Base-by-base conservation (phyloP, 2,329 filamentous ascomycete genomes). In the Fonsecaea nubica region DNA sequence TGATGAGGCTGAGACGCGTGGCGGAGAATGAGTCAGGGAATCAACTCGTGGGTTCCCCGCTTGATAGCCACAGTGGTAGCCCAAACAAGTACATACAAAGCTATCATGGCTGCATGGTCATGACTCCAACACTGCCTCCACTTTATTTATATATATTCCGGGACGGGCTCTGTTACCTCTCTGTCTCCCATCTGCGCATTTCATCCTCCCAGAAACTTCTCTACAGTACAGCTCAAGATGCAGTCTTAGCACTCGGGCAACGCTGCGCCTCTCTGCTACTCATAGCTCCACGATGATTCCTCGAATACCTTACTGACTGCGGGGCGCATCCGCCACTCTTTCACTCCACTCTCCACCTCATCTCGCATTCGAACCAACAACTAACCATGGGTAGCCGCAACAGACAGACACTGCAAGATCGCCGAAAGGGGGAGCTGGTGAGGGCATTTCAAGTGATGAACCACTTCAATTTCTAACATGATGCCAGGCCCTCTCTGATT, bases 391-490 rank as follows among this genome's bases (percentile, higher is more conserved):
- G 86, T 21, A 66, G 64, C 38, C 72, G 52, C 74, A 80, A 72
- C 77, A 91, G 89, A 77, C 85, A 89, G 75, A 86, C 89, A 65
- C 85, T 87, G 48, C 89, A 92, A 75, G 93, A 97, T 80, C 87
- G 91, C 78, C 90, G 92, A 72, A 92, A 92, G 81, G 93, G 93
- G 72, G 93, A 97, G 81, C 88, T 91, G 68, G 92, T 94, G 86
- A 67, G 86, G 74, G 55, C 36, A 32, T 36, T 40, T 45, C 40
- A 35, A 56, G 58, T 40, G 70, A 21, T n/a, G 59, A 35, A 35
- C 58, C n/a, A 56, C 30, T 38, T 35, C 38, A 53, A 30, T 32
- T 45, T 57, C 59, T 62, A 42, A 67, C 54, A 59, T 57, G 15
- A 13, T 45, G 62, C 48, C 63, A 89, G 87, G 93, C 94, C 12